phyloP scores from a whole-genome alignment of 108 stramenopile species.

The Skeletonema menzelii region DNA sequence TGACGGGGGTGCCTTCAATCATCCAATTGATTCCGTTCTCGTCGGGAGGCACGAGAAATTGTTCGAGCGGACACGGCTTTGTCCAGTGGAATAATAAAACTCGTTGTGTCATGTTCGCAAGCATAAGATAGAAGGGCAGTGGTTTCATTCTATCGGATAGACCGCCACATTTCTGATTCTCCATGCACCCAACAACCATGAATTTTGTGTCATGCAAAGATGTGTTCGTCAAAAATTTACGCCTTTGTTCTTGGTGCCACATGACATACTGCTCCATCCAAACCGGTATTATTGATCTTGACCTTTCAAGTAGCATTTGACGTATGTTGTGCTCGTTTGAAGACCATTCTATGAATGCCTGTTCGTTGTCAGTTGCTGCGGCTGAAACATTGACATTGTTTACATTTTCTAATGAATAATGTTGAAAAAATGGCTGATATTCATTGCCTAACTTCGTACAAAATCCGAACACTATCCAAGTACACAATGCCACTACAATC shows the following conservation, averaged over 20 bases:
- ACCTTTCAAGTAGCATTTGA: background rate
- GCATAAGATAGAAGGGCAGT: background rate
- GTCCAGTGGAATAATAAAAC: background rate
- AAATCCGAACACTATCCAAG: too few relatives aligned
- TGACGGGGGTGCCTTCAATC: background rate
- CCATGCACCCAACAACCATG: background rate
- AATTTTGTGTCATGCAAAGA: background rate
- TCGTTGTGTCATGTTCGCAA: background rate
- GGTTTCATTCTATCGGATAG: background rate
- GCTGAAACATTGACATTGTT: too few relatives aligned
- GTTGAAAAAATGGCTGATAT: too few relatives aligned
- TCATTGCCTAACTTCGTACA: too few relatives aligned
- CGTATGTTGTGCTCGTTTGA: background rate
- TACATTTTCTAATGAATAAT: too few relatives aligned
- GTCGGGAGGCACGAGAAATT: background rate
- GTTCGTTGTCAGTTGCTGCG: background rate
- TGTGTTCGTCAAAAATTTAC: background rate
- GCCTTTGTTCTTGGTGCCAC: background rate
- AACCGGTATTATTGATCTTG: background rate
- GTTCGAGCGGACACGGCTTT: background rate
- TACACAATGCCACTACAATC: too few relatives aligned
- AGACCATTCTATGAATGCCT: background rate
- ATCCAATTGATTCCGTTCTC: background rate
- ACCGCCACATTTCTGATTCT: background rate
- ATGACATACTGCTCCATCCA: background rate